A percentile compares a stretch with the other conserved stretches of the same genome.
Conservation (phyloP, 2,329 filamentous ascomycete genomes). For the Neonectria ditissima region DNA sequence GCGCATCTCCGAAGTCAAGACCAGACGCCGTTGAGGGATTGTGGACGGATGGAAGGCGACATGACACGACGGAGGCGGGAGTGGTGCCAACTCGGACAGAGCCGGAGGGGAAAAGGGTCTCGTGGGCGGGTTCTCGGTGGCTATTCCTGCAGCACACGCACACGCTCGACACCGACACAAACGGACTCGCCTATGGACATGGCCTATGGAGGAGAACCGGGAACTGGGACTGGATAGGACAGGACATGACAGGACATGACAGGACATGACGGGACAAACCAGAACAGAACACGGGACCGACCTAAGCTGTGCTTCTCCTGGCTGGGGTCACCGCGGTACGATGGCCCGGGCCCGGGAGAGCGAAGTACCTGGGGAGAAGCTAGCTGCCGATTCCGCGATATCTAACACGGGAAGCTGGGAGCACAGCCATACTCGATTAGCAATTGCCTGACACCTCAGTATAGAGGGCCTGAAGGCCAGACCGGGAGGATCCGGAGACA, state of each 20-base stretch:
- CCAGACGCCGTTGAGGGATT: slow-evolving; percentile 17
- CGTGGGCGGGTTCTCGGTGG: slow-evolving; percentile 42
- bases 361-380: slow-evolving; percentile 17
- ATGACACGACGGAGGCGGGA: slow-evolving; percentile 38
- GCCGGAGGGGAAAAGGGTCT: slow-evolving; percentile 41
- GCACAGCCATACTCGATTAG: slow-evolving; percentile 1
- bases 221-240: slow-evolving; percentile 8
- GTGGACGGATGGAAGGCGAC: slow-evolving; percentile 29
- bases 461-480: slow-evolving; percentile 6
- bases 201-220: slow-evolving; percentile 26
- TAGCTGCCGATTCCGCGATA: slow-evolving; percentile 10
- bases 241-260: too few relatives aligned
- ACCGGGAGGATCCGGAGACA: slow-evolving; percentile 44
- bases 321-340: slow-evolving; percentile 28
- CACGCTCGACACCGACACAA: slow-evolving; percentile 31
- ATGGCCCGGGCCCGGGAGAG: slow-evolving; percentile 36
- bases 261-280: neutral
- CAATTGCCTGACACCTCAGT: slow-evolving; percentile 30
- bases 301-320: slow-evolving; percentile 30
- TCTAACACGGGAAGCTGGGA: slow-evolving; percentile 7
- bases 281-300: slow-evolving; percentile 23
- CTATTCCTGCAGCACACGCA: slow-evolving; percentile 44
- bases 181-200: neutral
- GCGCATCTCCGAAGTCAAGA: slow-evolving; percentile 20
- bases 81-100: slow-evolving; percentile 47